phyloP scores from a whole-genome alignment of 108 stramenopile species.

The Stephanodiscus triporus region DNA sequence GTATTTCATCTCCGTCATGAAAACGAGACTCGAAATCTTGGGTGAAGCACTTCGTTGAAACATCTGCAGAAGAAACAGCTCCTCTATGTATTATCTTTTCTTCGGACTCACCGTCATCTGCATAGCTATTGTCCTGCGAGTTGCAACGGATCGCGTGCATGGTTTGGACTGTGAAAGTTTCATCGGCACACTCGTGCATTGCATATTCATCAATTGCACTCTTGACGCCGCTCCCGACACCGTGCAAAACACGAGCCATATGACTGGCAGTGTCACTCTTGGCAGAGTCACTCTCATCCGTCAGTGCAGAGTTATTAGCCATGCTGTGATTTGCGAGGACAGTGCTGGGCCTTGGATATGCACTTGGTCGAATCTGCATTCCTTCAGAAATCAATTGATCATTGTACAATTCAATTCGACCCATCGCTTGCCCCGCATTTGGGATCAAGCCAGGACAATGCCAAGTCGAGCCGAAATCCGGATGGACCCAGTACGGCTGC shows the following conservation, averaged over 20 bases:
- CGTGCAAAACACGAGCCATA: background rate
- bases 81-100: background rate
- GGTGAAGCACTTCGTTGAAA: constrained; percentile 1
- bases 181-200: background rate
- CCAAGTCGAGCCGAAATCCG: constrained; percentile 76
- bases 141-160: background rate
- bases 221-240: background rate
- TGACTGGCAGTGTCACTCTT: constrained; percentile 3
- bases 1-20: background rate
- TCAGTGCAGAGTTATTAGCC: background rate
- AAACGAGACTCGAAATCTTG: constrained; percentile 7
- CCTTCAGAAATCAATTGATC: background rate
- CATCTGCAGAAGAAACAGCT: constrained; percentile 3
- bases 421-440: background rate
- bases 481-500: constrained; percentile 71
- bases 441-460: constrained; percentile 64
- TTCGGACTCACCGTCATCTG: background rate
- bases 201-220: background rate
- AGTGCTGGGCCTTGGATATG: background rate
- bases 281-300: background rate
- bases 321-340: background rate
- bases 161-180: background rate
- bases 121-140: background rate
- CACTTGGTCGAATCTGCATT: constrained; percentile 7
- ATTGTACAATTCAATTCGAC: background rate